Conservation (phyloP, 495 filamentous ascomycete species). For the Penicillium desertorum region DNA sequence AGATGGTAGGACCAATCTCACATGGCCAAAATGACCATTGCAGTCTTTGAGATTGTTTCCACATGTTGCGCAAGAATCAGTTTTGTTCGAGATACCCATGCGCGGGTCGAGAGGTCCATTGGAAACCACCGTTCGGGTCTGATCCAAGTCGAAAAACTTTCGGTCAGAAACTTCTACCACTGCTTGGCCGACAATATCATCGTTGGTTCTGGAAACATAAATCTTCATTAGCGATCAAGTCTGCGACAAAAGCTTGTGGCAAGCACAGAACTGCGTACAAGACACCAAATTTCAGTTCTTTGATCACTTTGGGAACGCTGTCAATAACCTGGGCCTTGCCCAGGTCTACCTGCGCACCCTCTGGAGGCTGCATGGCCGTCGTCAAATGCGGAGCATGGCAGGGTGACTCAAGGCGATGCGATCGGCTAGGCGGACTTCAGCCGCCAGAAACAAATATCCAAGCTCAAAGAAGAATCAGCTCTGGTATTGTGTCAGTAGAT, state of each 20-base stretch:
- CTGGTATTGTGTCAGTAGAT: neutral
- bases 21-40: slow-evolving; percentile 93
- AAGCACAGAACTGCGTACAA: slow-evolving; percentile 53
- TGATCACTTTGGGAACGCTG: slow-evolving; percentile 83
- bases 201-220: slow-evolving; percentile 61
- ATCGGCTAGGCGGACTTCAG: slow-evolving; percentile 25
- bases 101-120: slow-evolving; percentile 85
- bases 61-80: slow-evolving; percentile 76
- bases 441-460: slow-evolving; percentile 13
- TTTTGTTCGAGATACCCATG: slow-evolving; percentile 84
- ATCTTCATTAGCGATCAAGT: slow-evolving; percentile 25
- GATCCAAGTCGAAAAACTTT: slow-evolving; percentile 82
- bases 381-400: slow-evolving; percentile 47
- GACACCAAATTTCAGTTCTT: slow-evolving; percentile 89
- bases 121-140: slow-evolving; percentile 63
- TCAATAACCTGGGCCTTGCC: slow-evolving; percentile 90
- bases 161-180: slow-evolving; percentile 90
- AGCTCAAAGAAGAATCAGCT: neutral
- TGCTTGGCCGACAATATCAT: slow-evolving; percentile 91
- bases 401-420: slow-evolving; percentile 33
- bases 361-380: slow-evolving; percentile 49
- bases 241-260: slow-evolving; percentile 13
- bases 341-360: slow-evolving; percentile 51
- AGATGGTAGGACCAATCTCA: slow-evolving; percentile 81
- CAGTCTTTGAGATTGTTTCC: slow-evolving; percentile 72